phyloP scores from a whole-genome alignment of 2,329 filamentous ascomycete species.

The Ilyonectria sp. region DNA sequence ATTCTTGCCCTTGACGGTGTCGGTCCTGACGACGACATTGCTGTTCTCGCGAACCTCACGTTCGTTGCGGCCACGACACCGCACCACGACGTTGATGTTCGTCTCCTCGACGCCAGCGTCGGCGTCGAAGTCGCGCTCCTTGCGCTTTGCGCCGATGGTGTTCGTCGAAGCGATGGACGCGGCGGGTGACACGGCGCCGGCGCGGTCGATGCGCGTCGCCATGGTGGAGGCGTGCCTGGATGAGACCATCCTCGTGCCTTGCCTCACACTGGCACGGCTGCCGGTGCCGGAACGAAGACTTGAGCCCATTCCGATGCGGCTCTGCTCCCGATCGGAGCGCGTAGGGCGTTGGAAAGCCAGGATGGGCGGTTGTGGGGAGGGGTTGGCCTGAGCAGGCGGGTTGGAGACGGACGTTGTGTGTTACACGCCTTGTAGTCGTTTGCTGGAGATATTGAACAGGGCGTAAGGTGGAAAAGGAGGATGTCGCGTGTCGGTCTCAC shows the following conservation, averaged over 20 bases:
- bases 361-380: slow-evolving; percentile 43
- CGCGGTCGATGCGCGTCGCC: slow-evolving; percentile 45
- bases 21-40: slow-evolving; percentile 89
- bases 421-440: neutral
- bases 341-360: slow-evolving; percentile 55
- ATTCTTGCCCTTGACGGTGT: slow-evolving; percentile 87
- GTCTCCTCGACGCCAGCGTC: slow-evolving; percentile 81
- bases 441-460: no score
- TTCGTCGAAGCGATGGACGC: slow-evolving; percentile 75
- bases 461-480: slow-evolving; percentile 4
- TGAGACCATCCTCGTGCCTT: slow-evolving; percentile 43
- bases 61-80: slow-evolving; percentile 93
- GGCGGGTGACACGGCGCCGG: slow-evolving; percentile 76
- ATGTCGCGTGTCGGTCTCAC: slow-evolving; percentile 9
- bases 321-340: slow-evolving; percentile 57
- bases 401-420: slow-evolving; percentile 3
- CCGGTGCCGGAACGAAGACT: slow-evolving; percentile 48
- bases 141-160: slow-evolving; percentile 80
- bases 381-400: slow-evolving; percentile 28
- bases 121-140: slow-evolving; percentile 86
- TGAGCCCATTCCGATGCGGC: slow-evolving; percentile 53
- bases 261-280: slow-evolving; percentile 46
- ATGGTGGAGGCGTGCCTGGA: slow-evolving; percentile 44
- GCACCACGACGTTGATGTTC: slow-evolving; percentile 97
- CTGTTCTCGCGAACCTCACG: slow-evolving; percentile 96